Evolutionary conservation across 2,329 filamentous ascomycete genomes (phyloP), one percentile per base, ranked within the genome.

Genomic region (Diaporthe longicolla): DNA sequence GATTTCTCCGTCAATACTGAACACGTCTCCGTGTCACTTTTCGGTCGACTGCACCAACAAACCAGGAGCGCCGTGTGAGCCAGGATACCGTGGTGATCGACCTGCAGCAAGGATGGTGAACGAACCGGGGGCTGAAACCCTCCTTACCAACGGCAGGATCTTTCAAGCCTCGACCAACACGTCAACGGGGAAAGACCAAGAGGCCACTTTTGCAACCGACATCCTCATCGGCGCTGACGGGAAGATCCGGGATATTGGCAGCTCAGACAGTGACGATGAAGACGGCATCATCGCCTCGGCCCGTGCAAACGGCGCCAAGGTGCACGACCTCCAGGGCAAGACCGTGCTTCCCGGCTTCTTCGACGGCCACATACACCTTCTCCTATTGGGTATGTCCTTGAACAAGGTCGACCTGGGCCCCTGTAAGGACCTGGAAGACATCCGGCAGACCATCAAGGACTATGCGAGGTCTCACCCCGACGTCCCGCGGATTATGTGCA

Each of bases 361-460:
- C 66, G 89, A 91, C 76, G 88, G 87, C 0, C 89, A 91, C 77
- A 88, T 89, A 82, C 89, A 91, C 79, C 83, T 90, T 17, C 82
- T 90, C 55, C 84, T 89, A 61, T 84, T 90, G 35, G 89, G 89
- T 2, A 87, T 89, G 77, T 86, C 88, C 0, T 84, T 90, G 17
- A 83, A 84, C 75, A 90, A 89, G 79, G 82, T 87, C 43, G 82
- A 84, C 52, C 81, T 91, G 3, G 83, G 85, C 55, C 72, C 77
- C 17, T 89, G 88, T 80, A 83, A 83, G 65, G 81, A 82, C 69
- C 81, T 90, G 0, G 79, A 81, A 8, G 88, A 89, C 65, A 90
- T 91, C 76, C 84, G 85, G 4, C 76, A 76, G 8, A 81, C 83
- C 3, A 87, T 91, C 77, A 81, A 77, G 21, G 79, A 81, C 4